A percentile compares a stretch with the other conserved stretches of the same genome.
Conservation (phyloP, 345 rosid genomes). For the Gossypioides kirkii region DNA sequence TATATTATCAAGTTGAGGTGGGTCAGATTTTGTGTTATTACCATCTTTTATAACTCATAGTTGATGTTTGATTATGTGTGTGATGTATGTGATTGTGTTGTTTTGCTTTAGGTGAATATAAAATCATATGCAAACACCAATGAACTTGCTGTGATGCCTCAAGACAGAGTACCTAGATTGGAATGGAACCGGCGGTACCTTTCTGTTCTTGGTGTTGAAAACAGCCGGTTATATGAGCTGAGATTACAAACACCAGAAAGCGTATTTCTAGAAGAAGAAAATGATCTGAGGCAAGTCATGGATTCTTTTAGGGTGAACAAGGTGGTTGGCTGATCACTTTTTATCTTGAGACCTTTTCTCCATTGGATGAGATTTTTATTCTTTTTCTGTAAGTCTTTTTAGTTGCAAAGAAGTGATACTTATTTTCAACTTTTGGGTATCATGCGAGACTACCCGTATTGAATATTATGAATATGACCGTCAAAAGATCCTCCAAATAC, state of each 20-base stretch:
- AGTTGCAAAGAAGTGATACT: not conserved
- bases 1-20: constrained; percentile 91
- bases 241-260: constrained; percentile 89
- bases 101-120: constrained; percentile 62
- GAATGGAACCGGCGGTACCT: constrained; percentile 91
- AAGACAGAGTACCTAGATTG: constrained; percentile 66
- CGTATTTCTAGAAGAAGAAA: constrained; percentile 77
- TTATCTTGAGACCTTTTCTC: not conserved
- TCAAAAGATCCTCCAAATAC: too few relatives aligned
- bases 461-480: not conserved
- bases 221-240: constrained; percentile 68
- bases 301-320: constrained; percentile 85
- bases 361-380: not conserved
- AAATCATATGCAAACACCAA: constrained; percentile 88
- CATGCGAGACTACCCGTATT: not conserved
- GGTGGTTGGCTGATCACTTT: constrained; percentile 33
- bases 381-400: not conserved
- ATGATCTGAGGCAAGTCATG: constrained; percentile 77
- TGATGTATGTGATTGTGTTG: not conserved
- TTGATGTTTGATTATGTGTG: not conserved
- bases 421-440: not conserved
- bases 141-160: constrained; percentile 91
- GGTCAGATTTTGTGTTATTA: not conserved
- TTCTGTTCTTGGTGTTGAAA: constrained; percentile 85
- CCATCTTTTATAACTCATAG: not conserved